These are phyloP conservation scores for Ophiorrhiza pumila DNA, from an alignment of 257 asterid species.

Conservation along the genomic window DNA sequence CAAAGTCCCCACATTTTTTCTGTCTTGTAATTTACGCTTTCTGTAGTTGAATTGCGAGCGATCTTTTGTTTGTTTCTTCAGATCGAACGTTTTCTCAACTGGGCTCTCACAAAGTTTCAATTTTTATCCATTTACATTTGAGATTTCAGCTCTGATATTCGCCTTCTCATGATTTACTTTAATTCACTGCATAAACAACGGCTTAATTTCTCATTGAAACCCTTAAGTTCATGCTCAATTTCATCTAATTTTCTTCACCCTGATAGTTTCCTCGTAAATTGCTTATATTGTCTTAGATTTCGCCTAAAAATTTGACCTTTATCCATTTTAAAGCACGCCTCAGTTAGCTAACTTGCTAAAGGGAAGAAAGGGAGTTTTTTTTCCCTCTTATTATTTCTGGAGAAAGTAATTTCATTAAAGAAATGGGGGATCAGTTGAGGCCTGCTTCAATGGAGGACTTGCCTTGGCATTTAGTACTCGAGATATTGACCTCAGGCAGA, in stretches of 20 bases:
- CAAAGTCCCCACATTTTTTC: constrained; percentile 19
- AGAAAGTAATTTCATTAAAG: neutral
- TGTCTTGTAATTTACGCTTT: constrained; percentile 5
- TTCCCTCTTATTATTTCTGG: constrained; percentile 8
- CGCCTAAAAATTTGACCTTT: constrained; percentile 47
- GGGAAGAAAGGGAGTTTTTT: constrained; percentile 1
- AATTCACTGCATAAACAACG: constrained; percentile 26
- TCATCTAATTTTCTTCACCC: constrained; percentile 47
- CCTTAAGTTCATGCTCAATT: constrained; percentile 40
- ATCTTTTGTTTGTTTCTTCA: constrained; percentile 7
- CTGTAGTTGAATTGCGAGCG: neutral
- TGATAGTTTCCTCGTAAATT: constrained; percentile 37
- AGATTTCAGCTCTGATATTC: constrained; percentile 23
- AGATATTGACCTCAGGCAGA: constrained; percentile 59
- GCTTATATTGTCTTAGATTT: constrained; percentile 37
- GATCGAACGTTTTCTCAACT: constrained; percentile 19
- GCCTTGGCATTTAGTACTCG: constrained; percentile 69
- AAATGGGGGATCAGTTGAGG: constrained; percentile 60
- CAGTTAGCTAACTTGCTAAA: constrained; percentile 1
- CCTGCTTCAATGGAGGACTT: constrained; percentile 54
- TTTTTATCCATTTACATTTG: constrained; percentile 13
- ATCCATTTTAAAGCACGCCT: neutral
- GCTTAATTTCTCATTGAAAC: constrained; percentile 29
- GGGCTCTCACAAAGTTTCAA: constrained; percentile 7
- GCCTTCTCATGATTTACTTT: constrained; percentile 43